These are phyloP conservation scores for Aquilaria malaccensis DNA, from an alignment of 345 rosid species.

Conservation along the genomic window DNA sequence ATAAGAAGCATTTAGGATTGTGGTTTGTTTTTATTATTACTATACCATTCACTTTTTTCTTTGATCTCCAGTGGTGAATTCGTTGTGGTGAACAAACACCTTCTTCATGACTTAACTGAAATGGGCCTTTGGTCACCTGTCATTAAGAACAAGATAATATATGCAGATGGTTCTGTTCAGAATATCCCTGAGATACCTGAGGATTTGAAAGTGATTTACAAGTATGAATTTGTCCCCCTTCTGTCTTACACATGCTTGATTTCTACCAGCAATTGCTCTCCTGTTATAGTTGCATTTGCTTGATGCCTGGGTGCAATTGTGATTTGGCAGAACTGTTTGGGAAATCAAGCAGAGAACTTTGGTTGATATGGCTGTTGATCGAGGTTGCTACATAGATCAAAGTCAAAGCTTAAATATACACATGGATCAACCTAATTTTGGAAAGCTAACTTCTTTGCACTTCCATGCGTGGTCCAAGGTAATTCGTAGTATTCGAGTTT, in stretches of 20 bases:
- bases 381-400: slow-evolving; percentile 91
- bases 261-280: too few relatives aligned
- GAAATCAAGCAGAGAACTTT: slow-evolving; percentile 88
- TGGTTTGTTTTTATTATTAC: background rate
- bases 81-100: slow-evolving; percentile 96
- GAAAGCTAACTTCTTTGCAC: slow-evolving; percentile 75
- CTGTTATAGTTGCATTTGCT: background rate
- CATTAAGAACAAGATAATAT: slow-evolving; percentile 71
- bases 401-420: slow-evolving; percentile 94
- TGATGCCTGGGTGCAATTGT: background rate
- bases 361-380: slow-evolving; percentile 90
- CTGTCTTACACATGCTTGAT: background rate
- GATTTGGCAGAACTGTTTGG: slow-evolving; percentile 75
- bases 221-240: slow-evolving; percentile 29
- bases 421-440: slow-evolving; percentile 83
- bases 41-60: slow-evolving; percentile 3
- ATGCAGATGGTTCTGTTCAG: slow-evolving; percentile 70
- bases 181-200: slow-evolving; percentile 67
- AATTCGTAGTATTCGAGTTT: background rate
- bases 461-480: slow-evolving; percentile 89
- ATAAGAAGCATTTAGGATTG: background rate
- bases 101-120: slow-evolving; percentile 87
- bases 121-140: slow-evolving; percentile 85
- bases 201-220: slow-evolving; percentile 65
- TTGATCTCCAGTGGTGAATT: slow-evolving; percentile 64